phyloP scores from a whole-genome alignment of 1,284 basidiomycete species.

The Ustilago cynodontis region DNA sequence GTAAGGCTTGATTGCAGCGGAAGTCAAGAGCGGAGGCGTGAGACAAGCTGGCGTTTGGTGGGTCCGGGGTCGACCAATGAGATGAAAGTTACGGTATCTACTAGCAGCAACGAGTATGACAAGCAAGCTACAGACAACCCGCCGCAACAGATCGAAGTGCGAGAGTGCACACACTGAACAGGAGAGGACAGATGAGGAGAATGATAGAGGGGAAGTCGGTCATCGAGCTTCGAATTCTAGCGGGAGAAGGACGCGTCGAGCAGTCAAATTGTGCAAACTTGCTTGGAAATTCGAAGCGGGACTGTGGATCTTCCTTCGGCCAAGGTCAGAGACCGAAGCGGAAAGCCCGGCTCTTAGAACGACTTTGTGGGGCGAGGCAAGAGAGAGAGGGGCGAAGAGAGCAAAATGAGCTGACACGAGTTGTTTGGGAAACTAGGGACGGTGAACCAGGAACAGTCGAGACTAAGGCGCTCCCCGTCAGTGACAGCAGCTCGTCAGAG shows the following conservation, averaged over 20 bases:
- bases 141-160: conserved; percentile 5
- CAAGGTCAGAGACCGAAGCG: conserved; percentile 12
- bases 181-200: not conserved
- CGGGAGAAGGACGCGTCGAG: not conserved
- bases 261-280: conserved; percentile 9
- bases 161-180: not conserved
- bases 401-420: conserved; percentile 5
- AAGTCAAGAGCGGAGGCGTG: conserved; percentile 2
- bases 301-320: not conserved
- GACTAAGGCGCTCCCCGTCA: conserved; percentile 9
- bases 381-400: not conserved
- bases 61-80: conserved; percentile 45
- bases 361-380: not conserved
- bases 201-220: not conserved
- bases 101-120: not conserved
- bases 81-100: conserved; percentile 18
- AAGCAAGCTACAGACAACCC: not conserved
- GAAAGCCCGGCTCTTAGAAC: conserved; percentile 7
- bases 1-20: not conserved
- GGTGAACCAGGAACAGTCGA: conserved; percentile 36
- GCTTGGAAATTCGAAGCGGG: not conserved
- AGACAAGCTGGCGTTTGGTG: conserved; percentile 13
- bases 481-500: not conserved
- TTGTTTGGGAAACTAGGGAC: conserved; percentile 16
- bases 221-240: conserved; percentile 10